Percentiles rank a stretch among this genome's conserved stretches.
These are phyloP conservation scores for Yamadazyma sp. DNA, from an alignment of 805 yeast genomes.

Conservation along the genomic window DNA sequence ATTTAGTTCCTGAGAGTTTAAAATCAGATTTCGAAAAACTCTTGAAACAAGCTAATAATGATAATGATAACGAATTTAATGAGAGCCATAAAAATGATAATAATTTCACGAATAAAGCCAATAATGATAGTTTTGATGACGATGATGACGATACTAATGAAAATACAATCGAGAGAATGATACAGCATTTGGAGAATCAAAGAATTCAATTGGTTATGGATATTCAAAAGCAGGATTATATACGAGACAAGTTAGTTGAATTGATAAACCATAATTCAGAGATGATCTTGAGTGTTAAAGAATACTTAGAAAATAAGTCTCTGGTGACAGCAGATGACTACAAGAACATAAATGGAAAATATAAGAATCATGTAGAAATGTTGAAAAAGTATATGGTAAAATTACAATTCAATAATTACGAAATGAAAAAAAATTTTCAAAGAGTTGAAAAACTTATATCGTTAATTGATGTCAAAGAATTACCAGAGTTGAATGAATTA, in stretches of 20 bases:
- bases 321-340: slow-evolving; percentile 12
- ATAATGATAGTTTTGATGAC: no score
- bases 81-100: background rate
- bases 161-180: slow-evolving; percentile 1
- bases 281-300: slow-evolving; percentile 30
- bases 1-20: background rate
- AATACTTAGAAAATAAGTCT: slow-evolving; percentile 24
- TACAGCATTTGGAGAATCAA: slow-evolving; percentile 21
- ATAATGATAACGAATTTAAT: background rate
- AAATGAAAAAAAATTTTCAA: slow-evolving; percentile 7
- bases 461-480: slow-evolving; percentile 2
- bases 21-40: background rate
- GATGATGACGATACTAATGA: slow-evolving; percentile 4
- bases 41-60: slow-evolving; percentile 1
- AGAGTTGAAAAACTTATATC: slow-evolving; percentile 6
- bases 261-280: slow-evolving; percentile 32
- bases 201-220: slow-evolving; percentile 32
- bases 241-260: slow-evolving; percentile 28
- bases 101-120: background rate
- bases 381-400: slow-evolving; percentile 4
- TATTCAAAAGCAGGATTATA: slow-evolving; percentile 37
- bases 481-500: slow-evolving; percentile 4
- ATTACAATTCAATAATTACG: slow-evolving; percentile 9
- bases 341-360: slow-evolving; percentile 5
- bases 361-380: slow-evolving; percentile 6